These are phyloP conservation scores for Monilinia polystroma DNA, from an alignment of 2,329 filamentous ascomycete species.

Conservation along the genomic window DNA sequence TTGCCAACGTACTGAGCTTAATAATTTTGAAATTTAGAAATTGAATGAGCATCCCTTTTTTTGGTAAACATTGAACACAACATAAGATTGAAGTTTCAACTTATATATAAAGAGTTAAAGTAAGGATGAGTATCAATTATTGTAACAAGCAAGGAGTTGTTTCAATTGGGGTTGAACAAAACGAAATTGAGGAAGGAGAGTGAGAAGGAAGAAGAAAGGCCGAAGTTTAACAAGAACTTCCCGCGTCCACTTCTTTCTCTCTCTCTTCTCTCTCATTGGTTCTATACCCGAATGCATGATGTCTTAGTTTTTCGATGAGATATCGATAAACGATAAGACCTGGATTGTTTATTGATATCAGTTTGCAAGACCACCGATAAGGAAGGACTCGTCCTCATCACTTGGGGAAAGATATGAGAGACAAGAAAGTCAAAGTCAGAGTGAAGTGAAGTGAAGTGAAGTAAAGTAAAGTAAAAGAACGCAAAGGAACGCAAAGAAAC, in stretches of 20 bases:
- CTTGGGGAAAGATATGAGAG: too few relatives aligned
- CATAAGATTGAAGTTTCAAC: slow-evolving; percentile 6
- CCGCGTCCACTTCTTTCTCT: too few relatives aligned
- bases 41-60: neutral
- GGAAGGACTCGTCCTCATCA: too few relatives aligned
- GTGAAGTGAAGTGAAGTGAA: too few relatives aligned
- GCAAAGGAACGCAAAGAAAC: too few relatives aligned
- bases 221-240: neutral
- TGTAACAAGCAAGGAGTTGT: slow-evolving; percentile 14
- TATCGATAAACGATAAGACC: slow-evolving; percentile 20
- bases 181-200: neutral
- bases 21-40: too few relatives aligned
- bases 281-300: neutral
- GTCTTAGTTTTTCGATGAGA: neutral
- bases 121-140: neutral
- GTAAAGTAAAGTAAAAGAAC: too few relatives aligned
- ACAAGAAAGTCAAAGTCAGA: too few relatives aligned
- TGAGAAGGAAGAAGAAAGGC: neutral
- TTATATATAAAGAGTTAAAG: slow-evolving; percentile 1
- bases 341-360: neutral
- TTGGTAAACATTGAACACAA: neutral
- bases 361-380: too few relatives aligned
- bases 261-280: neutral
- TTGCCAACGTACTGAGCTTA: too few relatives aligned
- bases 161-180: slow-evolving; percentile 11